Evolutionary conservation across 352 stramenopile genomes (phyloP), one percentile per base, ranked within the genome.

Genomic region (Globisporangium nunn): DNA sequence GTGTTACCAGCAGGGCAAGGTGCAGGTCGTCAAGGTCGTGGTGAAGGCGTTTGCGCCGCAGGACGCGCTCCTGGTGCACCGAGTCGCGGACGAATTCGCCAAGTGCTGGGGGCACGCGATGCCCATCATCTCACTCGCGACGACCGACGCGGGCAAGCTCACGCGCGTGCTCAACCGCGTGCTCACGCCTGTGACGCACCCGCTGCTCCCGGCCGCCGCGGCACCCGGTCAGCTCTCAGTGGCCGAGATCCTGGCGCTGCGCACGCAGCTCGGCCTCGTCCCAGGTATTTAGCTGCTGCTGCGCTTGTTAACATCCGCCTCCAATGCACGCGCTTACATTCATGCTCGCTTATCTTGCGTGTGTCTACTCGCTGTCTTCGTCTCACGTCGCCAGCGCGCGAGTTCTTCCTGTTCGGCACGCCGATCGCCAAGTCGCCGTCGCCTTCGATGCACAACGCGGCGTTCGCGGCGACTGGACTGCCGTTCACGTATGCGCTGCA

Each of bases 401-500:
- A 85, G 51, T 98, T 98, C 75, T 97, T 81, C 56, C 95, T 99
- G 58, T 94, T 99, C 66, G 97, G 97, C 43, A 88, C 87, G 37
- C 97, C 97, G 39, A 99, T 99, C 70, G 75, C 84, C 29, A 93
- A 97, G 58, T 98, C 92, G 30, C 94, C 98, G 35, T 99, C 95
- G 58, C 96, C 96, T 39, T 79, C 93, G 53, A 99, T 99, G 91
- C 97, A 99, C 70, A 98, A 97, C 46, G 78, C 93, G 3, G 96
- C 92, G 23, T 99, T 99, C 74, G 64, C 71, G 18, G 81, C 78
- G 4, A 75, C 82, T 12, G 74, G 71, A 15, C 71, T 99, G 46
- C 81, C 93, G 37, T 93, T 98, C 67, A 74, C 70, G 6, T 99
- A 99, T 71, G 75, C 71, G 4, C 73, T 97, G 8, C 76, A 81